Evolutionary conservation across 169 alveolate species (phyloP), one percentile per base, ranked within the genome.

Genomic region (Neospora caninum): DNA sequence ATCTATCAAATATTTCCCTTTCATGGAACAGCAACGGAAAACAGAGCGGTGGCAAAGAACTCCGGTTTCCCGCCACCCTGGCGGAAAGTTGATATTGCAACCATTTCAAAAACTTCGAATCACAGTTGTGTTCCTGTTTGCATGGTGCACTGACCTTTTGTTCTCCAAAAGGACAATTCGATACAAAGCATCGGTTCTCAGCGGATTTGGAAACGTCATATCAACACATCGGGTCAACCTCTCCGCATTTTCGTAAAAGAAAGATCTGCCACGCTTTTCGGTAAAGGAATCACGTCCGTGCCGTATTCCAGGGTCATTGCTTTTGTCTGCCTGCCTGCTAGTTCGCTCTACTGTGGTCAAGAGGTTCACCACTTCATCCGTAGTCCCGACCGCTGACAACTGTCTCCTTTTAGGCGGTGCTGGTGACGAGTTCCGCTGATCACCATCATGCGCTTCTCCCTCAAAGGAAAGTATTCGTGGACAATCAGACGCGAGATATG

Each of bases 71-170:
- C n/a, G n/a, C n/a, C n/a, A n/a, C n/a, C n/a, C n/a, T n/a, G n/a
- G n/a, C n/a, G n/a, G n/a, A n/a, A n/a, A n/a, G n/a, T n/a, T n/a
- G n/a, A n/a, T n/a, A n/a, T n/a, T n/a, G n/a, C n/a, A n/a, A n/a
- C n/a, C n/a, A n/a, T n/a, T 13, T 49, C 58, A 49, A 13, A 45
- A 45, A 49, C 58, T 13, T 49, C 4, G 18, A 49, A 49, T 0
- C 58, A 13, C 58, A 13, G 18, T 49, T 22, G 58, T n/a, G n/a
- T 49, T 49, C 18, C 58, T 49, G 9, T 22, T 49, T 49, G 58
- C n/a, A n/a, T n/a, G 58, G 58, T 13, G 58, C 58, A 49, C 58
- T 49, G 58, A 78, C 87, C 87, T 78, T 29, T 39, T 78, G 87
- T 39, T 39, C 53, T 78, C 43, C 53, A 78, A 22, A 25, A 78